phyloP scores from a whole-genome alignment of 1,139 yeast species.

The Geotrichum fermentans region DNA sequence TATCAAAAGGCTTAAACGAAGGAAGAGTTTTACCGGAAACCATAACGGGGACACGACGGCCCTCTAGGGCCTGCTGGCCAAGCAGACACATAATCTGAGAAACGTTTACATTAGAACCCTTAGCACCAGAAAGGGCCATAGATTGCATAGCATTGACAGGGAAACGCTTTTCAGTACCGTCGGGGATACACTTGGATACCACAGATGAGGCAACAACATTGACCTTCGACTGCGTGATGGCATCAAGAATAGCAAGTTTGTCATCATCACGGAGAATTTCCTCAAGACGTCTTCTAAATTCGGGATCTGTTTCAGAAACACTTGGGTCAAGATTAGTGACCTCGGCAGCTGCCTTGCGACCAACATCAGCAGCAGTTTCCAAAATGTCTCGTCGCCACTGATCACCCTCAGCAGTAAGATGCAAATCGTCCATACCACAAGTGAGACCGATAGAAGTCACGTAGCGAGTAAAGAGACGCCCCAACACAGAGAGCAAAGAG shows the following conservation, averaged over 20 bases:
- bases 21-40: slow-evolving; percentile 97
- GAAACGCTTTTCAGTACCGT: slow-evolving; percentile 90
- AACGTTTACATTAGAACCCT: slow-evolving; percentile 96
- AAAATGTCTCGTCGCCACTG: slow-evolving; percentile 80
- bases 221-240: slow-evolving; percentile 90
- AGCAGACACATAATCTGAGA: slow-evolving; percentile 98
- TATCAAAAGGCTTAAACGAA: slow-evolving; percentile 92
- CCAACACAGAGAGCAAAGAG: slow-evolving; percentile 79
- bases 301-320: slow-evolving; percentile 60
- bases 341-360: slow-evolving; percentile 89
- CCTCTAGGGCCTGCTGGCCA: slow-evolving; percentile 99
- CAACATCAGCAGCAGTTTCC: slow-evolving; percentile 70
- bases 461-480: slow-evolving; percentile 90
- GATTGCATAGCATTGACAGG: slow-evolving; percentile 97
- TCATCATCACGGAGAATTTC: slow-evolving; percentile 92
- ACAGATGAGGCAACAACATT: slow-evolving; percentile 88
- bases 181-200: slow-evolving; percentile 91
- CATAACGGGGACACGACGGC: slow-evolving; percentile 99
- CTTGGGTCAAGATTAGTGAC: slow-evolving; percentile 73
- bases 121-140: slow-evolving; percentile 98
- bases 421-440: slow-evolving; percentile 99
- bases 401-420: slow-evolving; percentile 89
- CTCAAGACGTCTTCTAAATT: slow-evolving; percentile 80
- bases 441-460: slow-evolving; percentile 91
- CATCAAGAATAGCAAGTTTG: slow-evolving; percentile 91